A percentile compares a stretch with the other conserved stretches of the same genome.
phyloP scores from a whole-genome alignment of 2,329 filamentous ascomycete species.

The Claviceps sp. region DNA sequence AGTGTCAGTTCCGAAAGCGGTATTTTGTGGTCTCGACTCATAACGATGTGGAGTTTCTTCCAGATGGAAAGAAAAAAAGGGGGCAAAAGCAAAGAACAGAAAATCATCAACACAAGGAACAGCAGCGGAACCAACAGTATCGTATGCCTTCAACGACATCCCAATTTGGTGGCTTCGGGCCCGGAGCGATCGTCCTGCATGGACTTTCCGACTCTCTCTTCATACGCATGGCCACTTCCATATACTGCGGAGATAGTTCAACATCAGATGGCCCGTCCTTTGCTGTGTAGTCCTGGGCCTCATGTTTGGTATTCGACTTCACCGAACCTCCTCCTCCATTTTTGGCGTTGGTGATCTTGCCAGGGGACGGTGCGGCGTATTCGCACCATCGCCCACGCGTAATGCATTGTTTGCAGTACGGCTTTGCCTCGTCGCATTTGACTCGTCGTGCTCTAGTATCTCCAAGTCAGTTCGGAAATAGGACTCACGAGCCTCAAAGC shows the following conservation, averaged over 20 bases:
- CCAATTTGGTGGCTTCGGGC: conserved; percentile 2
- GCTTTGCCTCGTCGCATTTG: conserved; percentile 4
- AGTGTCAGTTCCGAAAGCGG: not conserved
- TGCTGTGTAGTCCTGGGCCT: not conserved
- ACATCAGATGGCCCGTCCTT: not conserved
- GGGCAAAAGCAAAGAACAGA: not conserved
- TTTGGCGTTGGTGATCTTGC: not conserved
- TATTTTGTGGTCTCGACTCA: too few species aligned
- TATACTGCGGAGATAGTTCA: not conserved
- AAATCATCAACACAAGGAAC: not conserved
- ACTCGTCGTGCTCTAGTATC: not conserved
- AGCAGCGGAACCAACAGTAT: not conserved
- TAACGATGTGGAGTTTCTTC: not conserved
- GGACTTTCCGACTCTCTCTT: not conserved
- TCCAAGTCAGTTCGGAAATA: not conserved
- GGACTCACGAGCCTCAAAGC: not conserved
- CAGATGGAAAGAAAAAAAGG: not conserved
- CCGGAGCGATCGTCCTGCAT: not conserved
- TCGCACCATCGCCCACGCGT: conserved; percentile 4
- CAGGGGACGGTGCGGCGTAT: not conserved
- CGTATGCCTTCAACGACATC: conserved; percentile 1
- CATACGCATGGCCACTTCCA: not conserved
- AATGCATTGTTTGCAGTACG: conserved; percentile 3
- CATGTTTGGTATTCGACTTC: not conserved
- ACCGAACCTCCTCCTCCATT: not conserved